These are phyloP conservation scores for Amphibolis antarctica DNA, from an alignment of 106 monocot genomes.

Conservation along the genomic window DNA sequence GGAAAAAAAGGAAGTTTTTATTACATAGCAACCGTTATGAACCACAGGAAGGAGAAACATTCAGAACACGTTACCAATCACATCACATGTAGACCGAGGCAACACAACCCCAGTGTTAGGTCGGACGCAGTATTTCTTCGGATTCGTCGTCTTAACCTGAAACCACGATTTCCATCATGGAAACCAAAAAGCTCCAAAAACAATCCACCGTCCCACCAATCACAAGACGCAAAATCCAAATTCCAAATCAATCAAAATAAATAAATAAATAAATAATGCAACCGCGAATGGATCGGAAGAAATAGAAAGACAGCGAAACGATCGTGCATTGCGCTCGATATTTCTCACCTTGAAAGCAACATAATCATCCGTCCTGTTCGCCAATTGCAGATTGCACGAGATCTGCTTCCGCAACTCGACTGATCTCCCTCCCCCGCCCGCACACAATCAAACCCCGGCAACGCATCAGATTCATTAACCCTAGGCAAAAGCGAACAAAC, in stretches of 20 bases:
- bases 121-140: constrained; percentile 27
- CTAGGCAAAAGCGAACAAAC: neutral
- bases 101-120: constrained; percentile 17
- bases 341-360: constrained; percentile 18
- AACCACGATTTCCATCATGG: neutral
- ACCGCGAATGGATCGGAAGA: neutral
- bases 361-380: constrained; percentile 19
- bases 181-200: neutral
- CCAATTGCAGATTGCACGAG: constrained; percentile 17
- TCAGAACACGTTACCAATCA: constrained; percentile 8
- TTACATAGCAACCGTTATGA: neutral
- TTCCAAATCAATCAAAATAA: too few species aligned
- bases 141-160: constrained; percentile 27
- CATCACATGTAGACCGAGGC: constrained; percentile 15
- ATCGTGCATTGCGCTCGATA: neutral
- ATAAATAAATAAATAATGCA: neutral
- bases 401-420: constrained; percentile 27
- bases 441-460: neutral
- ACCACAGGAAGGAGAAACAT: neutral
- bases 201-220: neutral
- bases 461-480: neutral
- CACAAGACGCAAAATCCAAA: neutral
- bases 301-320: neutral
- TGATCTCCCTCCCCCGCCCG: neutral
- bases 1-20: neutral